These are phyloP conservation scores for Penicillium coffeae DNA, from an alignment of 495 filamentous ascomycete genomes.

Conservation along the genomic window DNA sequence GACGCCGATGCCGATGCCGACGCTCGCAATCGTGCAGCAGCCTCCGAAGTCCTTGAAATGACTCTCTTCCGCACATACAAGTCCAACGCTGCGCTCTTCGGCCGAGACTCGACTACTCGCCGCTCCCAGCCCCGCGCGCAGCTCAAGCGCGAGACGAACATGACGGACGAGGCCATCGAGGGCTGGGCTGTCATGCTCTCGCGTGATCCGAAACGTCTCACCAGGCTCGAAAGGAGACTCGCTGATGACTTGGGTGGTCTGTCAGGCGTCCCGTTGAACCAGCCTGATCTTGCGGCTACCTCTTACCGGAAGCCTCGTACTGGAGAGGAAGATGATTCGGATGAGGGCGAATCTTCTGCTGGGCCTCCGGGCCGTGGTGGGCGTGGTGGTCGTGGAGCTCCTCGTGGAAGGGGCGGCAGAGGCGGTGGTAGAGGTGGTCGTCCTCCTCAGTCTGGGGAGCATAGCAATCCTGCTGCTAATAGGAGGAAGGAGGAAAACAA, in stretches of 20 bases:
- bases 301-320: conserved; percentile 44
- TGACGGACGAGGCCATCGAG: conserved; percentile 93
- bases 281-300: conserved; percentile 58
- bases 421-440: conserved; percentile 57
- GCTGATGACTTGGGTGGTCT: conserved; percentile 50
- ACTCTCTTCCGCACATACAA: conserved; percentile 66
- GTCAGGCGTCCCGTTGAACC: conserved; percentile 33
- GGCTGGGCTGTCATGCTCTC: conserved; percentile 86
- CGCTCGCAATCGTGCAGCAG: conserved; percentile 23
- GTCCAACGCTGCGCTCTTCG: conserved; percentile 58
- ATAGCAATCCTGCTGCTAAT: conserved; percentile 56
- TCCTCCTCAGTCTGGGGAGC: conserved; percentile 29
- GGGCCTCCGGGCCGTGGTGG: conserved; percentile 51
- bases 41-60: conserved; percentile 38
- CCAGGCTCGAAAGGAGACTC: conserved; percentile 63
- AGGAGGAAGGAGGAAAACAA: conserved; percentile 77
- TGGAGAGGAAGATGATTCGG: conserved; percentile 32
- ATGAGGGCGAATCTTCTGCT: conserved; percentile 25
- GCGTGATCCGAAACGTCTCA: conserved; percentile 62
- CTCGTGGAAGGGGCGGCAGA: conserved; percentile 41
- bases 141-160: conserved; percentile 73
- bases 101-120: conserved; percentile 63
- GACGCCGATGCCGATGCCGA: conserved; percentile 39
- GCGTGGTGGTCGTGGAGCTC: conserved; percentile 45
- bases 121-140: conserved; percentile 54